A percentile compares a stretch with the other conserved stretches of the same genome.
These are phyloP conservation scores for Nannizzia gypsea DNA, from an alignment of 2,329 filamentous ascomycete species.

Conservation along the genomic window DNA sequence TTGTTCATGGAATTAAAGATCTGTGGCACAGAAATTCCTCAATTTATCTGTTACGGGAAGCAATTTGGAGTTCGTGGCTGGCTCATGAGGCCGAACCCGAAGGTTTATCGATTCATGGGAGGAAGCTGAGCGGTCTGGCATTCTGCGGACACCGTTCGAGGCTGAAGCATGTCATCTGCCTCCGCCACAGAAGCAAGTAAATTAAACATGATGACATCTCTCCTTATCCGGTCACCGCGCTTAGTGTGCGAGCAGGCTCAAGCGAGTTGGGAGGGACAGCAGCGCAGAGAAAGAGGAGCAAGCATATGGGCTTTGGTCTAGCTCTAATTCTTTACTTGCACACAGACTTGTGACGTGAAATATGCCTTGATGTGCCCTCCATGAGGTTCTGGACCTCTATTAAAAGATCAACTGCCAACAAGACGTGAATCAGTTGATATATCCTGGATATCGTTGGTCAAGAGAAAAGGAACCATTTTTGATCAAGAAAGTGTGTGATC, in stretches of 20 bases:
- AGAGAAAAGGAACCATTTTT: background rate
- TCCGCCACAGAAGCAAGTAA: background rate
- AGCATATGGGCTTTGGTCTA: background rate
- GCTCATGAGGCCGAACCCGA: background rate
- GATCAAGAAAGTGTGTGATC: background rate
- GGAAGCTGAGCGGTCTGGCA: background rate
- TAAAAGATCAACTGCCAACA: background rate
- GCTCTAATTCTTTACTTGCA: background rate
- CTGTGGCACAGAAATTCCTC: background rate
- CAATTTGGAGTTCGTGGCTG: background rate
- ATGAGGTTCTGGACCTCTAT: background rate
- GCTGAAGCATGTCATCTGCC: conserved; percentile 4
- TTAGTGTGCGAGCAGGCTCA: background rate
- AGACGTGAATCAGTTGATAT: background rate
- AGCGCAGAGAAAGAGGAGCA: background rate
- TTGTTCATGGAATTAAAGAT: background rate
- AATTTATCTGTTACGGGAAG: background rate
- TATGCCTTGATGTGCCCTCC: background rate
- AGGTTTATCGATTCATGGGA: background rate
- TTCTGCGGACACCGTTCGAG: background rate
- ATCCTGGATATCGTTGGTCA: background rate
- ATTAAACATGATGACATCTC: background rate
- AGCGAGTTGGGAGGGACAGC: background rate
- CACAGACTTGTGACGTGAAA: background rate
- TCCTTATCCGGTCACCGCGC: background rate